Evolutionary conservation across 108 stramenopile genomes (phyloP).

Genomic region (Nitzschia inconspicua): DNA sequence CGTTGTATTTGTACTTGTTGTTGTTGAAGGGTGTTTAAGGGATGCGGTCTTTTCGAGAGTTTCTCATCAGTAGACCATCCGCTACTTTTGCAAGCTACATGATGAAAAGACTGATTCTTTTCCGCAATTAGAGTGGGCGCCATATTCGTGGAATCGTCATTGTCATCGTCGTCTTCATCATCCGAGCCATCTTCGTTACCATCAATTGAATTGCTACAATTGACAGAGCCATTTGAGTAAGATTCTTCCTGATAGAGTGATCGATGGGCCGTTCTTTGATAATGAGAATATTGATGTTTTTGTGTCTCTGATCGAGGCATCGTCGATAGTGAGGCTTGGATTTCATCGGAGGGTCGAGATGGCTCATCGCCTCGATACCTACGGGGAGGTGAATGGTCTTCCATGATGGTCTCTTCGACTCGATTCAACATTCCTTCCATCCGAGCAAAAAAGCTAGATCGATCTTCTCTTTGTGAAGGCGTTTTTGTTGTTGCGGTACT

Average conservation of each 20-base stretch:
- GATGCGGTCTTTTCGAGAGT: background rate
- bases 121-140: constrained; percentile 24
- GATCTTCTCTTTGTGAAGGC: constrained; percentile 5
- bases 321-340: background rate
- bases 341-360: constrained; percentile 21
- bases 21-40: background rate
- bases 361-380: background rate
- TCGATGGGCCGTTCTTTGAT: too few species aligned
- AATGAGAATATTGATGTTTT: too few species aligned
- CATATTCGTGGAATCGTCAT: constrained; percentile 27
- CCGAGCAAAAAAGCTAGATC: constrained; percentile 24
- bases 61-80: background rate
- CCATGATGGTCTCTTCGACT: constrained; percentile 26
- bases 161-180: constrained; percentile 8
- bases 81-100: background rate
- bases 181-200: constrained; percentile 10
- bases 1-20: too few species aligned
- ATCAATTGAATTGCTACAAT: background rate
- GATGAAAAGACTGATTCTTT: too few species aligned
- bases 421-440: constrained; percentile 34
- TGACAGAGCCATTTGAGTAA: background rate
- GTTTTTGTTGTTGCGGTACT: background rate
- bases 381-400: background rate
- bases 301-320: background rate
- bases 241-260: too few species aligned